phyloP scores from a whole-genome alignment of 2,329 filamentous ascomycete genomes.

The Xenoacremonium recifei region DNA sequence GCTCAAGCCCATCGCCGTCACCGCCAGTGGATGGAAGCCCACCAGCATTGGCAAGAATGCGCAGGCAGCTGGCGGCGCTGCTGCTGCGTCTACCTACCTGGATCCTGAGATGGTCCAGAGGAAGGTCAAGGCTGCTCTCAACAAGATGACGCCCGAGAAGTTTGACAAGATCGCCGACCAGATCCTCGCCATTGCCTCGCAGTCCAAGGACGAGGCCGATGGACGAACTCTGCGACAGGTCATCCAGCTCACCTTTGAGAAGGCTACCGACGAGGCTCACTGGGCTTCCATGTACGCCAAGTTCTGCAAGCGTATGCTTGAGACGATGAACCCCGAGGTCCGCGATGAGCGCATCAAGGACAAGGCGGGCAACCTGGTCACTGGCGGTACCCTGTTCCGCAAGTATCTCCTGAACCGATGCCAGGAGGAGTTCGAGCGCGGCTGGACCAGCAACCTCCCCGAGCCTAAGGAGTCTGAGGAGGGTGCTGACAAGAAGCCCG shows the following conservation, averaged over 20 bases:
- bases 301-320: conserved; percentile 96
- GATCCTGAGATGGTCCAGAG: conserved; percentile 93
- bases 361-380: conserved; percentile 83
- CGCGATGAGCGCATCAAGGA: conserved; percentile 94
- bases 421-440: conserved; percentile 97
- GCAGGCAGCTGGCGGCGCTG: conserved; percentile 35
- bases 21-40: conserved; percentile 86
- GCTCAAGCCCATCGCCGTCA: conserved; percentile 73
- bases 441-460: conserved; percentile 89
- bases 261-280: conserved; percentile 96
- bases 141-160: conserved; percentile 99
- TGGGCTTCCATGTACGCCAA: conserved; percentile 99
- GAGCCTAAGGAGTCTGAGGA: conserved; percentile 64
- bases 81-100: conserved; percentile 58
- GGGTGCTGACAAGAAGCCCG: conserved; percentile 47
- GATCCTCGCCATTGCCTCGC: conserved; percentile 86
- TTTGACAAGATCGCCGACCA: conserved; percentile 95
- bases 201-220: conserved; percentile 94
- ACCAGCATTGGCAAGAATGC: conserved; percentile 58
- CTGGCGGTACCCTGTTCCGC: conserved; percentile 90
- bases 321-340: conserved; percentile 91
- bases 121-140: conserved; percentile 96
- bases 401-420: conserved; percentile 98
- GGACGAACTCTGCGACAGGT: conserved; percentile 94
- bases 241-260: conserved; percentile 98